Conservation (phyloP, 495 filamentous ascomycete genomes). For the Cryomyces minteri region DNA sequence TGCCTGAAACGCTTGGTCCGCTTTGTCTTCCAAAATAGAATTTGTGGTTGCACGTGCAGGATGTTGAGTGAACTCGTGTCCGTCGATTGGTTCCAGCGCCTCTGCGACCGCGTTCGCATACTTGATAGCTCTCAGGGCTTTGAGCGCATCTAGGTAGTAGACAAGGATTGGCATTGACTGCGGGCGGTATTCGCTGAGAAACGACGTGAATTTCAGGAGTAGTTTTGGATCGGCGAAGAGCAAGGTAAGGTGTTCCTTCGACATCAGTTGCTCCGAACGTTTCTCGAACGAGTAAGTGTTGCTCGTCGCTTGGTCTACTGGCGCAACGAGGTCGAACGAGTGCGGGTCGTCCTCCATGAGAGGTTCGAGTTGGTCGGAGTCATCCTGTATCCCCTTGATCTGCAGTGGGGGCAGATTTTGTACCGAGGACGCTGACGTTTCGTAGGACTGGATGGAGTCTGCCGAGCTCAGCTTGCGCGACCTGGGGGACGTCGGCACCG, state of each 20-base stretch:
- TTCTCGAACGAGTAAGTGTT: conserved; percentile 30
- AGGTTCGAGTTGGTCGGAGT: conserved; percentile 29
- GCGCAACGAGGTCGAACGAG: conserved; percentile 33
- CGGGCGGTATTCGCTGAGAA: conserved; percentile 50
- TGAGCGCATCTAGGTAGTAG: conserved; percentile 45
- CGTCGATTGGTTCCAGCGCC: conserved; percentile 28
- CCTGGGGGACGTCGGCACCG: conserved; percentile 3
- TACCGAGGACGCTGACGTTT: conserved; percentile 20
- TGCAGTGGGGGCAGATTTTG: conserved; percentile 20
- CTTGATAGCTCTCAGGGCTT: conserved; percentile 49
- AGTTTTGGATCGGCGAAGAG: conserved; percentile 46
- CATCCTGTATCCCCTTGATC: conserved; percentile 21
- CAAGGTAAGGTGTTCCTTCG: conserved; percentile 37
- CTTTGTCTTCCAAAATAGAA: conserved; percentile 36
- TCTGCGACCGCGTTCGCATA: conserved; percentile 48
- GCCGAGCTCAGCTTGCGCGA: conserved; percentile 16
- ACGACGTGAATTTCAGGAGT: conserved; percentile 43
- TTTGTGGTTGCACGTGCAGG: conserved; percentile 29
- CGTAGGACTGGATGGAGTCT: conserved; percentile 18
- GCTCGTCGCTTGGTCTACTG: conserved; percentile 10
- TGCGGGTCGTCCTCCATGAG: conserved; percentile 30
- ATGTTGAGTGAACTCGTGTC: conserved; percentile 26
- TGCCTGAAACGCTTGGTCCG: conserved; percentile 34
- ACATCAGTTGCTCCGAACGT: conserved; percentile 45
- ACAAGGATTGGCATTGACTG: conserved; percentile 48